Evolutionary conservation across 371 early-diverging fungal genomes (phyloP), one percentile per base, ranked within the genome.

Genomic region (Enteropsectra breve): DNA sequence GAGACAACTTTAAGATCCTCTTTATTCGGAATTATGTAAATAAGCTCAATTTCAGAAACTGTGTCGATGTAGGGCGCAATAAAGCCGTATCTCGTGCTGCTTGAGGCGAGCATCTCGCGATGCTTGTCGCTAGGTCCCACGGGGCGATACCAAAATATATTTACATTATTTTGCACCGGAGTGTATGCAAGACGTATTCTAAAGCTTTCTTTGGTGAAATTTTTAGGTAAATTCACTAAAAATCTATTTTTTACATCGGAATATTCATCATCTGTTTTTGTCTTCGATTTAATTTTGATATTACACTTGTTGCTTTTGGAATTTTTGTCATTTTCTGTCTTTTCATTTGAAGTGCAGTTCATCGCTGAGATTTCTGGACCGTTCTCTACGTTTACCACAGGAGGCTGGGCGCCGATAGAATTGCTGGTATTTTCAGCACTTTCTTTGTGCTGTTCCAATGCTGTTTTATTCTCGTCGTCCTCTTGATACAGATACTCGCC

Each of bases 1-100:
- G 76, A 73, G 26, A 63, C 52, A 29, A 79, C 63, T 18, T 50
- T 43, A 8, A 69, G 48, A 15, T 68, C 73, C 15, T 65, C 58
- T 28, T 49, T 58, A 11, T 21, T 64, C 4, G 77, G 68, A 8
- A 76, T 33, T 49, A 76, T 68, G 62, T 79, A 79, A 18, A 77
- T 45, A 48, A 77, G 54, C 30, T 79, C 80, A 36, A 65, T 55
- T 40, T 56, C 34, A 24, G 34, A 43, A 37, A 23, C 37, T 8
- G n/a, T 13, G 6, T 58, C 54, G 21, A 68, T 26, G 23, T 47
- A 67, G 29, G 75, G 75, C 40, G 66, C 67, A 38, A 72, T 66
- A n/a, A n/a, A n/a, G n/a, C n/a, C n/a, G n/a, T n/a, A n/a, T n/a
- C n/a, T n/a, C 18, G 36, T 32, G 28, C 11, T 11, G 5, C 56